Evolutionary conservation across 2,329 filamentous ascomycete genomes (phyloP).

Genomic region (Diaporthe vexans): DNA sequence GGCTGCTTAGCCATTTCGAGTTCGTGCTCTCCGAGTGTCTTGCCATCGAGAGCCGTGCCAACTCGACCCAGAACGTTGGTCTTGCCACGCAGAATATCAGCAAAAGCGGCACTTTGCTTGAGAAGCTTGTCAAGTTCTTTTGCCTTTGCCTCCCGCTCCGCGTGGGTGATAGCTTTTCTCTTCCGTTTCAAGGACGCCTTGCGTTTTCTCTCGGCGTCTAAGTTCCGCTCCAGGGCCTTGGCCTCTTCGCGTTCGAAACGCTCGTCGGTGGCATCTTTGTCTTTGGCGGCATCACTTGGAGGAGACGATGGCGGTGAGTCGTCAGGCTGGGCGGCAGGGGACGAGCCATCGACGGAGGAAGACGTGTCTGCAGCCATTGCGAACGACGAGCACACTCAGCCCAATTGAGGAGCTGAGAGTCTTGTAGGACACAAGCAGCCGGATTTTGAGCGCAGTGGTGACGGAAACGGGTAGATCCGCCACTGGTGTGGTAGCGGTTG

Average conservation of each 20-base stretch:
- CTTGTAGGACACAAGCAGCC: not conserved
- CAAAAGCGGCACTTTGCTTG: conserved; percentile 71
- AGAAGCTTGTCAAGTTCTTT: conserved; percentile 72
- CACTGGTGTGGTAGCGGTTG: conserved; percentile 4
- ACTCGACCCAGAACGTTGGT: conserved; percentile 74
- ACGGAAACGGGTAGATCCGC: conserved; percentile 8
- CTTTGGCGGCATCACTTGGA: conserved; percentile 46
- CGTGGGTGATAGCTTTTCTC: conserved; percentile 63
- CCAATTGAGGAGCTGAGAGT: not conserved
- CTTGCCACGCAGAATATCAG: conserved; percentile 74
- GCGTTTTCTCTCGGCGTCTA: conserved; percentile 62
- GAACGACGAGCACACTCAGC: not conserved
- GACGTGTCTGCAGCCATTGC: conserved; percentile 36
- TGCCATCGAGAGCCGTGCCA: conserved; percentile 71
- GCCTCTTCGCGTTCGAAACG: conserved; percentile 58
- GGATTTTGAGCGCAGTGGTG: not conserved
- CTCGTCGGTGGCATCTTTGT: conserved; percentile 45
- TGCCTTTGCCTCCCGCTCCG: conserved; percentile 70
- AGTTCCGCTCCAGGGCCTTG: conserved; percentile 62
- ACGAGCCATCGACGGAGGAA: conserved; percentile 9
- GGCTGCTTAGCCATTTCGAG: conserved; percentile 86
- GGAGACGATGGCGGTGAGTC: conserved; percentile 57
- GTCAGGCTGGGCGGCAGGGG: conserved; percentile 2
- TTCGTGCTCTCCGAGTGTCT: conserved; percentile 73
- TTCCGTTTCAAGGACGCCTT: conserved; percentile 58